Evolutionary conservation across 768 basidiomycete genomes (phyloP).

Genomic region (Suillus cothurnatus): DNA sequence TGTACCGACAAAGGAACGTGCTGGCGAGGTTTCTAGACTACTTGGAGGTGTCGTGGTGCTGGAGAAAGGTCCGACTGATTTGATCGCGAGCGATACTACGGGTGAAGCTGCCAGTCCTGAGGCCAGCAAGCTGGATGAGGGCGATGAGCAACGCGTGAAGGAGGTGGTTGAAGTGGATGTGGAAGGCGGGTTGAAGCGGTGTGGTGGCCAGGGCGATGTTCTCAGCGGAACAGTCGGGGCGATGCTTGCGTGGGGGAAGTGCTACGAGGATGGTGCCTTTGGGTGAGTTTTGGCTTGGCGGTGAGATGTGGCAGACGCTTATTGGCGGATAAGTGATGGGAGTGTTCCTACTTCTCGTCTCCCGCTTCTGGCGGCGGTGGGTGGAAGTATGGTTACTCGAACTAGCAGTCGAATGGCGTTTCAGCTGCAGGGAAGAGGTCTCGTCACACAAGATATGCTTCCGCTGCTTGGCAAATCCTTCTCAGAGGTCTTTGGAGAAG

Average conservation of each 20-base stretch:
- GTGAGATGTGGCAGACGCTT: conserved; percentile 4
- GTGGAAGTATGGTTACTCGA: conserved; percentile 87
- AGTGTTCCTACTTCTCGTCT: conserved; percentile 62
- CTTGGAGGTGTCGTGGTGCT: conserved; percentile 90
- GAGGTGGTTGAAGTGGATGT: conserved; percentile 68
- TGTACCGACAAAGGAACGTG: conserved; percentile 55
- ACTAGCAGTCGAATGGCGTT: conserved; percentile 81
- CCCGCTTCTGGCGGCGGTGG: conserved; percentile 83
- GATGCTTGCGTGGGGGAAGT: conserved; percentile 93
- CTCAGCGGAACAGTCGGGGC: conserved; percentile 86
- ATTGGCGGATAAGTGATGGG: conserved; percentile 48
- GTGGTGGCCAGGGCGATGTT: conserved; percentile 97
- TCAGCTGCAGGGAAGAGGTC: conserved; percentile 69
- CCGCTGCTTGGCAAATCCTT: conserved; percentile 69
- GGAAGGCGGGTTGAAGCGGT: conserved; percentile 85
- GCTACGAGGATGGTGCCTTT: conserved; percentile 84
- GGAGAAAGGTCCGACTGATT: conserved; percentile 83
- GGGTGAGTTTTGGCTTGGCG: conserved; percentile 51
- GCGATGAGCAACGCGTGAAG: conserved; percentile 52
- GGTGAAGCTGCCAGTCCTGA: conserved; percentile 50
- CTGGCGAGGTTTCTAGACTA: conserved; percentile 66
- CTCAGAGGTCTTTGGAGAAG: conserved; percentile 67
- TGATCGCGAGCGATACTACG: conserved; percentile 78
- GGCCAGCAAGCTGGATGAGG: conserved; percentile 44
- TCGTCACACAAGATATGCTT: conserved; percentile 83